A percentile compares a stretch with the other conserved stretches of the same genome.
Conservation (phyloP, 495 filamentous ascomycete genomes). For the Podospora appendiculata region DNA sequence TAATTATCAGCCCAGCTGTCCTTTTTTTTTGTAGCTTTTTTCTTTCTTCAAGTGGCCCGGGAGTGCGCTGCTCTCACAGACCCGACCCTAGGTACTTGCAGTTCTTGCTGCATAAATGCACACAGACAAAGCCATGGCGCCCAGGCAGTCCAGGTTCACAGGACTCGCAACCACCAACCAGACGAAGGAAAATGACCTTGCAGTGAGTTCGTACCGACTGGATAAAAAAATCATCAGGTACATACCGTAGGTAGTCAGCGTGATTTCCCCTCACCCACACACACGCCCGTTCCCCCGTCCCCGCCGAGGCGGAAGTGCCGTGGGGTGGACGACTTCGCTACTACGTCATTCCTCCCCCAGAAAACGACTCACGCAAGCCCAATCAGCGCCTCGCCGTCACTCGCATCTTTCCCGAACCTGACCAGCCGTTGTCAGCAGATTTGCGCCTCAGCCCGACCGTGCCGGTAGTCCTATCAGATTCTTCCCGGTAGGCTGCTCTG, state of each 20-base stretch:
- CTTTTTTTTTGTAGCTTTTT: no score
- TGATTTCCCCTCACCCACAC: no score
- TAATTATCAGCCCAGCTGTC: no score
- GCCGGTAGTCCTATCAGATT: not conserved
- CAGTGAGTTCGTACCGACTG: not conserved
- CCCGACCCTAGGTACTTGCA: no score
- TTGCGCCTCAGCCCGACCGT: not conserved
- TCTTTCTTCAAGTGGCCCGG: no score
- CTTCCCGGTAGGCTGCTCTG: not conserved
- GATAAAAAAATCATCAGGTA: not conserved
- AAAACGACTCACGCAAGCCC: constrained; percentile 1
- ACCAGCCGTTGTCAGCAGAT: not conserved
- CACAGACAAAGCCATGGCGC: no score
- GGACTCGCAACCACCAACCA: no score
- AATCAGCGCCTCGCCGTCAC: constrained; percentile 8
- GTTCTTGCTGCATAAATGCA: no score
- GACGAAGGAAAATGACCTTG: no score
- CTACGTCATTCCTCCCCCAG: constrained; percentile 17
- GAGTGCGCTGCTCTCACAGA: no score
- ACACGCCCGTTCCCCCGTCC: not conserved
- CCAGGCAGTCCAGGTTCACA: no score
- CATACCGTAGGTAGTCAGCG: no score
- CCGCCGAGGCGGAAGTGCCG: constrained; percentile 22
- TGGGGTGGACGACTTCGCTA: not conserved
- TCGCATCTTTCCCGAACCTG: not conserved